phyloP scores from a whole-genome alignment of 208 protist genomes.

The Porcisia hertigi region DNA sequence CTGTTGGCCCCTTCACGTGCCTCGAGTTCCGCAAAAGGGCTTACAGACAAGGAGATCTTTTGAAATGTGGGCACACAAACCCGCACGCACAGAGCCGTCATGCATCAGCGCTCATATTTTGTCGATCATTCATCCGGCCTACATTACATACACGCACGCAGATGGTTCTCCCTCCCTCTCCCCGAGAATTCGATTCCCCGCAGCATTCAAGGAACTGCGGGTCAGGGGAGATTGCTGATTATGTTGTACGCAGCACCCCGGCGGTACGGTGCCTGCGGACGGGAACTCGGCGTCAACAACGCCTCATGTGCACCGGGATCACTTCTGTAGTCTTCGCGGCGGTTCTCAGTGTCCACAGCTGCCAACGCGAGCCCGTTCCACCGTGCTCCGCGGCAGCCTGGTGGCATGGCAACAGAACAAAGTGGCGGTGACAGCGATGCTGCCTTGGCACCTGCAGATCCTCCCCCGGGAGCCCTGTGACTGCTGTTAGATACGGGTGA shows the following conservation, averaged over 20 bases:
- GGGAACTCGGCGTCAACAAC: background rate
- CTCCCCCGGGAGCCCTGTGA: background rate
- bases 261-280: background rate
- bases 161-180: background rate
- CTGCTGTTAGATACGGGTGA: constrained; percentile 1
- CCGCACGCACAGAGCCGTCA: background rate
- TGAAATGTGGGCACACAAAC: background rate
- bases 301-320: background rate
- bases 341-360: background rate
- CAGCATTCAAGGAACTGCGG: background rate
- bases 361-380: constrained; percentile 3
- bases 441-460: background rate
- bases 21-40: background rate
- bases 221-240: constrained; percentile 27
- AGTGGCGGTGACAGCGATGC: background rate
- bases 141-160: background rate
- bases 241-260: constrained; percentile 25
- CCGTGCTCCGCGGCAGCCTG: background rate
- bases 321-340: background rate
- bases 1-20: background rate
- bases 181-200: background rate
- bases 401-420: background rate
- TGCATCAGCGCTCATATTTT: background rate
- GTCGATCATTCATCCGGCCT: background rate
- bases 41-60: background rate